Percentiles rank a stretch among this genome's conserved stretches.
phyloP scores from a whole-genome alignment of 148 eudicot genomes.

The Linanthus parryae region DNA sequence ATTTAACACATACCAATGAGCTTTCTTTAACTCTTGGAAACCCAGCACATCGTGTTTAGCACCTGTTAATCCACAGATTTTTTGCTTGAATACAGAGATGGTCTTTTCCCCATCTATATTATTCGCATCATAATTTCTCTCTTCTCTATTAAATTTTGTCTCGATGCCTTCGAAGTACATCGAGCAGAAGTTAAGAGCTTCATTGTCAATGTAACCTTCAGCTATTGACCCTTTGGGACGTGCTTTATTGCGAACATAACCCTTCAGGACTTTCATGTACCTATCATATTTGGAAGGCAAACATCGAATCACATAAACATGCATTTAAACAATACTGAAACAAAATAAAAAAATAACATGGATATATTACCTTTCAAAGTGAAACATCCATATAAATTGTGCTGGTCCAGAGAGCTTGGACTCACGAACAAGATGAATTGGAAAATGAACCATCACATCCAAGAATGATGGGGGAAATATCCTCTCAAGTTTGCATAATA shows the following conservation, averaged over 20 bases:
- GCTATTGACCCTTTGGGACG: conserved; percentile 13
- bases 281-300: not conserved
- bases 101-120: not conserved
- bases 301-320: not conserved
- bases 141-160: conserved; percentile 1
- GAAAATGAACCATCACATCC: conserved; percentile 10
- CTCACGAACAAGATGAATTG: conserved; percentile 4
- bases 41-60: not conserved
- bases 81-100: not conserved
- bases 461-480: conserved; percentile 19
- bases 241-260: conserved; percentile 3
- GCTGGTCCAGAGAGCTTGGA: conserved; percentile 9
- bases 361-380: conserved; percentile 28
- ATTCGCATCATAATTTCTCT: conserved; percentile 4
- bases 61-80: not conserved
- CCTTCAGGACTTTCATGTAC: not conserved
- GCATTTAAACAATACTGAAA: not conserved
- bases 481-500: conserved; percentile 20
- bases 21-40: not conserved
- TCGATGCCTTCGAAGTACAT: not conserved
- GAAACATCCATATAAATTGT: conserved; percentile 21
- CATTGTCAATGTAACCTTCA: conserved; percentile 5
- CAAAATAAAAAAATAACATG: not conserved
- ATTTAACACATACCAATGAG: conserved; percentile 1
- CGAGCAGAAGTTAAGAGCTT: conserved; percentile 5